Conservation (phyloP, 257 asterid species). For the Haberlea rhodopensis region DNA sequence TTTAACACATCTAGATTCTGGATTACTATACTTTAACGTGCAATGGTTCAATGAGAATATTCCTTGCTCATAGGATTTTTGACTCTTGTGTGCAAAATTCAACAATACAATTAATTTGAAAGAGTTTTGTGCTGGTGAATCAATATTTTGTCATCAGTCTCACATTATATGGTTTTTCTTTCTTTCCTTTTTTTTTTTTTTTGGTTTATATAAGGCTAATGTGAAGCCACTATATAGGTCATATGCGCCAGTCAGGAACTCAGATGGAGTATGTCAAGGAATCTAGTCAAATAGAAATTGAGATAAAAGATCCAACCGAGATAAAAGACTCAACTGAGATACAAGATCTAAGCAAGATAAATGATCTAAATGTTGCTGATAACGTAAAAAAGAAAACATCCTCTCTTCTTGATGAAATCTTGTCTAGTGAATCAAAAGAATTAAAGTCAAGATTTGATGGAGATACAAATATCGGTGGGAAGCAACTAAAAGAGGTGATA, state of each 20-base stretch:
- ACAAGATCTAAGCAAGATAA: no score
- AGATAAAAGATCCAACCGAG: slow-evolving; percentile 40
- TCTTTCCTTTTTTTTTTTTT: not conserved
- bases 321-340: slow-evolving; percentile 24
- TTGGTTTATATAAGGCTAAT: slow-evolving; percentile 24
- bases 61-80: no score
- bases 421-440: slow-evolving; percentile 55
- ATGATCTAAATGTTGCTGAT: slow-evolving; percentile 31
- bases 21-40: no score
- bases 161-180: slow-evolving; percentile 18
- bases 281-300: slow-evolving; percentile 41
- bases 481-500: slow-evolving; percentile 61
- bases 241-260: slow-evolving; percentile 32
- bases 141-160: slow-evolving; percentile 12
- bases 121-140: slow-evolving; percentile 1
- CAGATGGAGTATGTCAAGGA: slow-evolving; percentile 40
- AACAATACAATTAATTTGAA: no score
- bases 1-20: no score
- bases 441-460: slow-evolving; percentile 35
- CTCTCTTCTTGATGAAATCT: slow-evolving; percentile 71
- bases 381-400: slow-evolving; percentile 38
- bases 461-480: slow-evolving; percentile 41
- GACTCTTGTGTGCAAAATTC: no score
- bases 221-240: slow-evolving; percentile 35
- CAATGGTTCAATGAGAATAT: no score